Conservation (phyloP, 2,329 filamentous ascomycete genomes). For the Fusarium papillatum region DNA sequence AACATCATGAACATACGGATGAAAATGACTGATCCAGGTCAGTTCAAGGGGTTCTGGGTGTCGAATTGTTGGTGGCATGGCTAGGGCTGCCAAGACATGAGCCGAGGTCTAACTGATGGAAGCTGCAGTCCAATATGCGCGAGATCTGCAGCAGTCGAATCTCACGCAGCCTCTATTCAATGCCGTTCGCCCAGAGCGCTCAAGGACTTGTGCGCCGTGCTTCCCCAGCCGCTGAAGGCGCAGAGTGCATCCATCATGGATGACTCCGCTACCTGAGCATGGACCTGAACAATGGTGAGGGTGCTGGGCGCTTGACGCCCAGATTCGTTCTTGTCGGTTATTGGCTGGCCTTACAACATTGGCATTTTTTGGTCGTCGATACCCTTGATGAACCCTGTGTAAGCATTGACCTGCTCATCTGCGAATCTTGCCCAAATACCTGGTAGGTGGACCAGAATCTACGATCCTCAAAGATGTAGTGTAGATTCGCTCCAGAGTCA, state of each 20-base stretch:
- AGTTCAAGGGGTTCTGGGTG: not conserved
- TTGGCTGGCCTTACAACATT: conserved; percentile 39
- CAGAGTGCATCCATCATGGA: not conserved
- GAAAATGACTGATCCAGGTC: not conserved
- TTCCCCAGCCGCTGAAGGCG: conserved; percentile 12
- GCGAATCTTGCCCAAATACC: not conserved
- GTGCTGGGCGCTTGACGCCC: conserved; percentile 10
- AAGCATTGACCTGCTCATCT: not conserved
- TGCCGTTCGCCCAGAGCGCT: conserved; percentile 5
- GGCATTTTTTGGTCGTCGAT: conserved; percentile 19
- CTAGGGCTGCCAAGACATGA: conserved; percentile 17
- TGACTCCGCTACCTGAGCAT: not conserved
- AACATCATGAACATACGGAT: not conserved
- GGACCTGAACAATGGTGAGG: not conserved
- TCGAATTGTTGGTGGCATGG: not conserved
- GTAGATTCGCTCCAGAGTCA: not conserved
- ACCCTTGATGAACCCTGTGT: conserved; percentile 27
- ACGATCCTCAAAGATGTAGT: conserved; percentile 1
- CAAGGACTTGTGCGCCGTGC: not conserved
- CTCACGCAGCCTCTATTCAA: not conserved
- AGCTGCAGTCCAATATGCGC: not conserved
- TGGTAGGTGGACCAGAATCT: not conserved
- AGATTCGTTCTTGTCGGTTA: conserved; percentile 13
- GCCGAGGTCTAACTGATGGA: conserved; percentile 9
- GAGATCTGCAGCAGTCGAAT: conserved; percentile 3